These are phyloP conservation scores for Epichloe glyceriae DNA, from an alignment of 2,329 filamentous ascomycete species.

Conservation along the genomic window DNA sequence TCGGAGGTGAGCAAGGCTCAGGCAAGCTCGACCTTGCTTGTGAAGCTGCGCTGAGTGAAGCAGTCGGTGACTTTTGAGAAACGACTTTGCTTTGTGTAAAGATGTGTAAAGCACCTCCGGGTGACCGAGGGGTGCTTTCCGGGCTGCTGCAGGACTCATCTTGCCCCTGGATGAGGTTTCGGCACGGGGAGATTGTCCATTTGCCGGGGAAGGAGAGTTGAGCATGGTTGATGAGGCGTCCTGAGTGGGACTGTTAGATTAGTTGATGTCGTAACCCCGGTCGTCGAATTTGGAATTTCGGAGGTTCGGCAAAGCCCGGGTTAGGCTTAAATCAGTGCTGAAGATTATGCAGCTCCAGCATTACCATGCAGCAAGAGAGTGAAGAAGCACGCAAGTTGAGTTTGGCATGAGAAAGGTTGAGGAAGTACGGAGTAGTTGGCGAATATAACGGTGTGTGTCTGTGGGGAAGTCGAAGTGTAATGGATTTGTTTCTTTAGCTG, in stretches of 20 bases:
- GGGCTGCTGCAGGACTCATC: slow-evolving; percentile 1
- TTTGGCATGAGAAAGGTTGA: background rate
- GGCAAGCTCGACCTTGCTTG: background rate
- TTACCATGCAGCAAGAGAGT: background rate
- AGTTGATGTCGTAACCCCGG: slow-evolving; percentile 3
- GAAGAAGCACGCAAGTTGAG: background rate
- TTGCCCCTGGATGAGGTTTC: slow-evolving; percentile 6
- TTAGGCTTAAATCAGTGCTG: background rate
- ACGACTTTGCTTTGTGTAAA: background rate
- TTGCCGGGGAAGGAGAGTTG: slow-evolving; percentile 5
- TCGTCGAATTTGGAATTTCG: background rate
- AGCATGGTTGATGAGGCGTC: slow-evolving; percentile 13
- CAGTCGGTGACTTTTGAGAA: background rate
- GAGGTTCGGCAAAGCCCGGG: background rate
- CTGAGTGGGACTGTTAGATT: slow-evolving; percentile 8
- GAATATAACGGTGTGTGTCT: background rate
- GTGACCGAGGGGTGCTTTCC: slow-evolving; percentile 1
- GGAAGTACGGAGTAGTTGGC: too few relatives aligned
- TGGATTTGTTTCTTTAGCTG: background rate
- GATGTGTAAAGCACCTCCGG: background rate
- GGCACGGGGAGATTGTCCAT: slow-evolving; percentile 1
- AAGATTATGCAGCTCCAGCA: background rate
- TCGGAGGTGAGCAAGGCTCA: background rate
- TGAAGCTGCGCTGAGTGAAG: background rate
- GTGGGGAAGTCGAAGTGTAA: background rate